Conservation (phyloP, 164 flowering plant species). For the Tinospora cordifolia region DNA sequence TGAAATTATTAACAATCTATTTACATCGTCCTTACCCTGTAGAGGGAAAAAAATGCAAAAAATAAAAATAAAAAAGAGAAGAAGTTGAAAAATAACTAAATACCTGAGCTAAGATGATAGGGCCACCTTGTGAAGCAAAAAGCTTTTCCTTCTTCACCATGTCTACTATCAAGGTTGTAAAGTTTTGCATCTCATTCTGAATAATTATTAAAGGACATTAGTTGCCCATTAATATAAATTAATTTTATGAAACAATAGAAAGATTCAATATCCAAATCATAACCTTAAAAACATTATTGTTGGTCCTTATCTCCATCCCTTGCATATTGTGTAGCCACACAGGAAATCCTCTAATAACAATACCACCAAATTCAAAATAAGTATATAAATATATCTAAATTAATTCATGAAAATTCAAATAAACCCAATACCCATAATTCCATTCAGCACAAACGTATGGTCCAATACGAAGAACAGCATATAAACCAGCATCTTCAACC, state of each 20-base stretch:
- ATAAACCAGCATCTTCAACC: constrained; percentile 48
- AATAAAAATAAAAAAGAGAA: too few species aligned
- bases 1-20: too few species aligned
- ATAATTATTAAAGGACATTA: background rate
- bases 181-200: constrained; percentile 23
- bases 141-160: constrained; percentile 14
- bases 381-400: background rate
- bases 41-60: too few species aligned
- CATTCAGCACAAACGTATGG: background rate
- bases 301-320: background rate
- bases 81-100: too few species aligned
- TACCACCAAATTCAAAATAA: background rate
- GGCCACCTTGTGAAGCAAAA: constrained; percentile 22
- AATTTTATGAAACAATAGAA: too few species aligned
- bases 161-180: constrained; percentile 28
- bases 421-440: background rate
- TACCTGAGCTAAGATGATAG: constrained; percentile 32
- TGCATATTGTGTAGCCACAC: constrained; percentile 1
- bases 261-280: background rate
- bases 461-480: constrained; percentile 30
- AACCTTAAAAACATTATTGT: background rate
- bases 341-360: background rate
- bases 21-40: too few species aligned
- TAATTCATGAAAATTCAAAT: background rate
- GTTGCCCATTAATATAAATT: too few species aligned